Evolutionary conservation across 768 basidiomycete species (phyloP).

Genomic region (Tulasnella sp.): DNA sequence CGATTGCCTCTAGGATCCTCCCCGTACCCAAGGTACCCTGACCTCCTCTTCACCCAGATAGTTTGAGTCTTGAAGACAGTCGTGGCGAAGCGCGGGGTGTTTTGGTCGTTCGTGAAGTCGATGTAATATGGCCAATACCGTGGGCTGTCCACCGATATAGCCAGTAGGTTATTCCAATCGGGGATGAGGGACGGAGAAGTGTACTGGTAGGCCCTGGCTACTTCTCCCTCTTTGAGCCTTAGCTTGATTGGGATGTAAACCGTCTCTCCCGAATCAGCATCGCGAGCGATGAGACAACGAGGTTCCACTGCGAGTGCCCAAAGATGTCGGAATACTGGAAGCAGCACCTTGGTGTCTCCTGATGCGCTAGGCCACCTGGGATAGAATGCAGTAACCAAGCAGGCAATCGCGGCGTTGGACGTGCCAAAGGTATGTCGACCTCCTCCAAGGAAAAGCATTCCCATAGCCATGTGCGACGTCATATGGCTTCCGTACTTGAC

Average conservation of each 20-base stretch:
- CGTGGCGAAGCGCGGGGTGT: conserved; percentile 52
- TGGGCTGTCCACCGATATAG: conserved; percentile 86
- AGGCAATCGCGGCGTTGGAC: conserved; percentile 86
- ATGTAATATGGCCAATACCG: conserved; percentile 93
- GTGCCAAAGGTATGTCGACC: conserved; percentile 90
- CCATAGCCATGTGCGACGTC: conserved; percentile 84
- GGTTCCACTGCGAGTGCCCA: conserved; percentile 98
- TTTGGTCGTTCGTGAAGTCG: conserved; percentile 41
- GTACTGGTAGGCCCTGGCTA: conserved; percentile 64
- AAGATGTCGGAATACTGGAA: conserved; percentile 89
- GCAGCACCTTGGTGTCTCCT: conserved; percentile 82
- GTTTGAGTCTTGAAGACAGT: conserved; percentile 72
- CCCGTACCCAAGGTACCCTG: conserved; percentile 88
- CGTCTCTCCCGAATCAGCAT: conserved; percentile 85
- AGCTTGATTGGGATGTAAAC: conserved; percentile 92
- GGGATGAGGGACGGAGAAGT: conserved; percentile 93
- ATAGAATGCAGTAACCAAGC: conserved; percentile 86
- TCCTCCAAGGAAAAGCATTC: conserved; percentile 87
- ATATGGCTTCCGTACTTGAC: conserved; percentile 87
- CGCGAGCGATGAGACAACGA: conserved; percentile 82
- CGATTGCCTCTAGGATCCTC: conserved; percentile 92
- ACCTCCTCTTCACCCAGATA: conserved; percentile 85
- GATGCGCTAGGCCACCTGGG: conserved; percentile 77
- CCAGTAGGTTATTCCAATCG: conserved; percentile 72
- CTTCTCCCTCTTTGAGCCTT: conserved; percentile 58